Conservation (phyloP, 179 eudicot species). For the Heliamphora pulchella region DNA sequence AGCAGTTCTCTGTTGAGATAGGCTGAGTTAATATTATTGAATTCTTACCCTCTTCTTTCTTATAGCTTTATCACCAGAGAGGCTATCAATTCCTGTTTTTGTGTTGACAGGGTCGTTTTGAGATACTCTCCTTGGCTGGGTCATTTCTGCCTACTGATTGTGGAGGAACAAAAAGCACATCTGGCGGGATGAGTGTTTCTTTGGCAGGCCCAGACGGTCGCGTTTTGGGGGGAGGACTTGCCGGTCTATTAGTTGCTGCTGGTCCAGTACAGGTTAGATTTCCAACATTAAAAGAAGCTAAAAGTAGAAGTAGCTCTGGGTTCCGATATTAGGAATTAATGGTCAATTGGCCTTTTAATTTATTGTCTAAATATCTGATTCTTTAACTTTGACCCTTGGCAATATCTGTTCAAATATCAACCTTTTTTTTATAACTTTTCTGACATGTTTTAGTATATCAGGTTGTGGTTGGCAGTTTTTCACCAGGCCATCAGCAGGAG, state of each 20-base stretch:
- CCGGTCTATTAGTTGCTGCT: constrained; percentile 82
- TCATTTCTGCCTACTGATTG: constrained; percentile 83
- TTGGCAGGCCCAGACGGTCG: constrained; percentile 93
- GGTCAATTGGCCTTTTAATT: background rate
- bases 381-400: background rate
- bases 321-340: background rate
- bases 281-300: background rate
- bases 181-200: constrained; percentile 97
- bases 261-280: constrained; percentile 71
- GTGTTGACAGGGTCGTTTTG: constrained; percentile 71
- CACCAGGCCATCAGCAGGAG: constrained; percentile 50
- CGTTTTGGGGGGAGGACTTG: constrained; percentile 95
- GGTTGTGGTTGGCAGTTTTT: constrained; percentile 80
- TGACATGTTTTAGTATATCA: constrained; percentile 22
- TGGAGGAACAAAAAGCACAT: constrained; percentile 73
- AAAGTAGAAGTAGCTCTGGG: background rate
- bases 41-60: background rate
- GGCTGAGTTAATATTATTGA: background rate
- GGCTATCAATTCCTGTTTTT: background rate
- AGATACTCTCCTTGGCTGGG: constrained; percentile 83
- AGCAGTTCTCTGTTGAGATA: background rate
- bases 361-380: too few relatives aligned
- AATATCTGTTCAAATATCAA: background rate
- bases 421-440: background rate
- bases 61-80: background rate